Base-by-base conservation (phyloP, 2,329 filamentous ascomycete species). In the Pseudogymnoascus destructans region DNA sequence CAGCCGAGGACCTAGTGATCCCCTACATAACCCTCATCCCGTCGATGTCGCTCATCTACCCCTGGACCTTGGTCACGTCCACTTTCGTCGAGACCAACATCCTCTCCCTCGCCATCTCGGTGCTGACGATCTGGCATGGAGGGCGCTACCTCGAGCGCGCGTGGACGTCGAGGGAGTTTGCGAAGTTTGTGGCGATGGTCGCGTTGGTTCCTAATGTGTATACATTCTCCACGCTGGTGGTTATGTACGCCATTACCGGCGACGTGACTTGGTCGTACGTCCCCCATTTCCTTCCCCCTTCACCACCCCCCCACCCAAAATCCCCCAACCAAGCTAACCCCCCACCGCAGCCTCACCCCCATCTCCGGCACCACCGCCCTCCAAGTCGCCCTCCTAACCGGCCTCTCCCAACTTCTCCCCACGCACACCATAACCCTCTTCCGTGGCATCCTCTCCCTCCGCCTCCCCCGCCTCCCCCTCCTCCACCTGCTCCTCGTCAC, bases 381-480 rank as follows among this genome's bases (percentile, higher is more conserved):
- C 59, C 92, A 96, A 72, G 90, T 93, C 52, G 85, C 87, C 61
- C 97, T 97, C 75, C 86, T 98, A 61, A 89, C 97, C 66, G 89
- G 92, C 58, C 95, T 97, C 74, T 97, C 95, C 74, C 93, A 98
- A 73, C 87, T 98, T 55, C 87, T 97, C 33, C 93, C 93, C 19
- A 91, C 95, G 62, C 93, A 98, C 72, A 98, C 93, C 9, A 92
- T 97, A 57, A 93, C 92, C 3, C 81, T 98, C 60, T 92, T 95
- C 75, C 86, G 87, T 63, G 90, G 90, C 63, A 75, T 95, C 61
- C 71, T 97, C 60, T 95, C 93, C 61, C 83, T 97, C 71, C 87
- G 92, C 64, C 90, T 98, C 58, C 82, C 82, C 15, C 75, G 80
- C 54, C 82, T 84, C 65, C 82, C 81, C 9, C 75, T 95, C 74